Evolutionary conservation across 768 basidiomycete species (phyloP).

Genomic region (Naganishia vaughanmartiniae): DNA sequence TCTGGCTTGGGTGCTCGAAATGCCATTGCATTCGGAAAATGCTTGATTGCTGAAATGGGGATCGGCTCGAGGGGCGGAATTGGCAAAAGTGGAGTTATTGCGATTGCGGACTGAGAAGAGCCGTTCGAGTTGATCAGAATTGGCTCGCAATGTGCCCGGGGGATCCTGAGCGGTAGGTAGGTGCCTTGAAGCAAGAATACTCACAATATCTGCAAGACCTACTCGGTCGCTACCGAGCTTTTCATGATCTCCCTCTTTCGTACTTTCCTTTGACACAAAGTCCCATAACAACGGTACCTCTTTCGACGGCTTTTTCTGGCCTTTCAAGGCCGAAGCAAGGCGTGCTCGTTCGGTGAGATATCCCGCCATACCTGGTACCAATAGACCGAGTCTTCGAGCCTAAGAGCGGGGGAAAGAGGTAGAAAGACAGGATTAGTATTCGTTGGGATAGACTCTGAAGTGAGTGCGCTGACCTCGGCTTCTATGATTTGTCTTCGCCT

Average conservation of each 20-base stretch:
- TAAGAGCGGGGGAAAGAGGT: background rate
- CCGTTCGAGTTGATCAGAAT: background rate
- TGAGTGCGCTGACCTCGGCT: slow-evolving; percentile 11
- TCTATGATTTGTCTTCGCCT: slow-evolving; percentile 15
- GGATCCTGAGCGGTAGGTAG: background rate
- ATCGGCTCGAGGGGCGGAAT: slow-evolving; percentile 15
- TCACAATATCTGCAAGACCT: background rate
- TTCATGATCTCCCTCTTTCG: background rate
- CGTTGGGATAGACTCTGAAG: background rate
- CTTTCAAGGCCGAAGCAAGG: slow-evolving; percentile 11
- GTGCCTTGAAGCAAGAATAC: background rate
- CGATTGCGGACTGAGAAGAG: slow-evolving; percentile 11
- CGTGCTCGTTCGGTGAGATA: slow-evolving; percentile 28
- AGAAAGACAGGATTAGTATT: background rate
- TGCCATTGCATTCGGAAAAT: slow-evolving; percentile 28
- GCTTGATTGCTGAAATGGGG: slow-evolving; percentile 17
- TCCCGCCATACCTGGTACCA: slow-evolving; percentile 32
- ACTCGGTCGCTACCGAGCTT: background rate
- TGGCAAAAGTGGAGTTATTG: slow-evolving; percentile 12
- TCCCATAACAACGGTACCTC: slow-evolving; percentile 29
- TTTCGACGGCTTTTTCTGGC: background rate
- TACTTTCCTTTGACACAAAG: slow-evolving; percentile 15
- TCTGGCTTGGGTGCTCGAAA: slow-evolving; percentile 29
- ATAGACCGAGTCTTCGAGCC: slow-evolving; percentile 26
- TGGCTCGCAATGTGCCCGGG: background rate